Percentiles rank a stretch among this genome's conserved stretches.
Evolutionary conservation across 345 rosid genomes (phyloP).

Genomic region (Microthlaspi erraticum): DNA sequence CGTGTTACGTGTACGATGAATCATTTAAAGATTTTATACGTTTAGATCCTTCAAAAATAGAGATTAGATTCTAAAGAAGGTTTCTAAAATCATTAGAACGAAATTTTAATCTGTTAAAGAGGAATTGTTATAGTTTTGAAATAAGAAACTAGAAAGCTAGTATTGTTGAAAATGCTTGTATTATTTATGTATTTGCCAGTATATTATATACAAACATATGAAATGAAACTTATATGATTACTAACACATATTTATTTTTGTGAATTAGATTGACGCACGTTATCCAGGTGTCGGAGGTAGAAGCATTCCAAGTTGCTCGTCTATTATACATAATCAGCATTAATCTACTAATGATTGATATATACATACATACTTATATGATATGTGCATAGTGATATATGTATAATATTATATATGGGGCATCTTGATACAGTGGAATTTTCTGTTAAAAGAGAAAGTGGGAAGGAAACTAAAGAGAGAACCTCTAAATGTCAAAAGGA

Average conservation of each 20-base stretch:
- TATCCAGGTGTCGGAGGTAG: constrained; percentile 15
- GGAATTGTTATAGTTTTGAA: not conserved
- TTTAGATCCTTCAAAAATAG: too few relatives aligned
- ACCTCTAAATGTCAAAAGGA: constrained; percentile 1
- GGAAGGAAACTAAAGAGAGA: constrained; percentile 2
- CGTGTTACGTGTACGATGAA: too few relatives aligned
- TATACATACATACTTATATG: not conserved
- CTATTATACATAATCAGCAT: not conserved
- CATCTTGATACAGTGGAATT: constrained; percentile 14
- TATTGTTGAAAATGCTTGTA: not conserved
- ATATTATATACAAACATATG: constrained; percentile 4
- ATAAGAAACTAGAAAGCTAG: not conserved
- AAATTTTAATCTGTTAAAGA: not conserved
- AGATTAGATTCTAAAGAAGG: too few relatives aligned
- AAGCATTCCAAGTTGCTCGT: constrained; percentile 25
- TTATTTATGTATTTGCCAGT: not conserved
- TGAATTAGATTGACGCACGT: constrained; percentile 19
- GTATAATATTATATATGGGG: constrained; percentile 2
- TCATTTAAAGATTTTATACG: too few relatives aligned
- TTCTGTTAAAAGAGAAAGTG: too few relatives aligned
- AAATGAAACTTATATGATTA: constrained; percentile 13
- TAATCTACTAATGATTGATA: constrained; percentile 19
- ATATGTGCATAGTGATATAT: not conserved
- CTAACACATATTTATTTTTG: not conserved
- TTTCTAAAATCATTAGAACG: not conserved